phyloP scores from a whole-genome alignment of 2,329 filamentous ascomycete species.

The Neopestalotiopsis sp. region DNA sequence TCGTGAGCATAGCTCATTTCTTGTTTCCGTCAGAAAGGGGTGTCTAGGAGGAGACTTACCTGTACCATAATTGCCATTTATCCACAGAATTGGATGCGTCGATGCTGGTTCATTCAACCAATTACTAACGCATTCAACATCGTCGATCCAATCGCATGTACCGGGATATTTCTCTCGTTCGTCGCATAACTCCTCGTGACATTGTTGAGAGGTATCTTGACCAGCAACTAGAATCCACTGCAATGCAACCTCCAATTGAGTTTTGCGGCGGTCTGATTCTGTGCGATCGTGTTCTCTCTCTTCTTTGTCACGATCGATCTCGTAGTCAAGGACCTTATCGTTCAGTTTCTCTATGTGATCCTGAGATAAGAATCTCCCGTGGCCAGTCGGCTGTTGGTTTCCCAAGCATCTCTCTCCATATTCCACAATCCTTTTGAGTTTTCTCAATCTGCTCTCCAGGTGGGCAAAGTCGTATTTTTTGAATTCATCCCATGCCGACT shows the following conservation, averaged over 20 bases:
- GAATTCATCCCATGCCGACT: slow-evolving; percentile 23
- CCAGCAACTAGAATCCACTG: slow-evolving; percentile 24
- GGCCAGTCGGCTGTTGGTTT: neutral
- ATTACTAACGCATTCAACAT: slow-evolving; percentile 22
- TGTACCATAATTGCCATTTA: slow-evolving; percentile 37
- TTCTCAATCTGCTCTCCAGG: slow-evolving; percentile 17
- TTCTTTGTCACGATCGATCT: neutral
- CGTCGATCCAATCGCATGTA: slow-evolving; percentile 28
- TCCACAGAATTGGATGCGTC: slow-evolving; percentile 34
- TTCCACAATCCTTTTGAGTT: slow-evolving; percentile 19
- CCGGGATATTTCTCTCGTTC: slow-evolving; percentile 20
- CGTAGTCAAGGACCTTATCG: neutral
- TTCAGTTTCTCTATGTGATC: neutral
- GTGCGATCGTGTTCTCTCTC: neutral
- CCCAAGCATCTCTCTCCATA: neutral
- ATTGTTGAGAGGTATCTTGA: slow-evolving; percentile 16
- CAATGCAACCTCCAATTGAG: slow-evolving; percentile 19
- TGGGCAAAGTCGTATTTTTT: slow-evolving; percentile 11
- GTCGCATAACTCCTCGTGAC: slow-evolving; percentile 19
- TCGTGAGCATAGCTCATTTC: neutral
- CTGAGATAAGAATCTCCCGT: neutral
- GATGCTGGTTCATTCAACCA: slow-evolving; percentile 26
- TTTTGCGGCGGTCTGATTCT: slow-evolving; percentile 20
- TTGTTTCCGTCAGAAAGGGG: neutral
- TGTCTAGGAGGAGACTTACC: slow-evolving; percentile 27